Percentiles rank a stretch among this genome's conserved stretches.
Conservation (phyloP, 768 basidiomycete genomes). For the Termitomyces sp. region DNA sequence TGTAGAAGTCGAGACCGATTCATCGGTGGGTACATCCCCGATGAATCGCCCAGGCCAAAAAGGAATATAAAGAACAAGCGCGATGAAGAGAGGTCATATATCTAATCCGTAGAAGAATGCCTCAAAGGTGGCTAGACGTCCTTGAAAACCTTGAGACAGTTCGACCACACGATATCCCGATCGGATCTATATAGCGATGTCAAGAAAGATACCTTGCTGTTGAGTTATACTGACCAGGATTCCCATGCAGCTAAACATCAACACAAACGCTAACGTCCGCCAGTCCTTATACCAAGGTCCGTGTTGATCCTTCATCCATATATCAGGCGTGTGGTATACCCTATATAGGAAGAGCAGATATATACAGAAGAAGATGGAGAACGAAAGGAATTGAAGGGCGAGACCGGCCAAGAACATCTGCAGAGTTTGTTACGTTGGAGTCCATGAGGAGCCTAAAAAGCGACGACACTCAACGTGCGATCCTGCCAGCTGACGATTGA, state of each 20-base stretch:
- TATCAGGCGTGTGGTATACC: constrained; percentile 33
- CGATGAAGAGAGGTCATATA: constrained; percentile 59
- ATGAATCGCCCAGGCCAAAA: constrained; percentile 69
- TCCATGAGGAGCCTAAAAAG: neutral
- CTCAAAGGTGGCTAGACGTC: constrained; percentile 53
- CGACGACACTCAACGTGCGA: constrained; percentile 27
- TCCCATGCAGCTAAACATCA: constrained; percentile 53
- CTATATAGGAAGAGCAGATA: constrained; percentile 44
- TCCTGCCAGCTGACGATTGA: constrained; percentile 22
- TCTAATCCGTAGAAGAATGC: constrained; percentile 61
- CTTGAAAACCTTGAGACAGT: constrained; percentile 54
- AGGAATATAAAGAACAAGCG: constrained; percentile 48
- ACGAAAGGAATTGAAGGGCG: constrained; percentile 48
- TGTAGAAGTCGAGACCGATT: neutral
- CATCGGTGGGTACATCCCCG: neutral
- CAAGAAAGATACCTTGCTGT: neutral
- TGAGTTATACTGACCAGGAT: constrained; percentile 42
- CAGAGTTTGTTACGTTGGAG: constrained; percentile 33
- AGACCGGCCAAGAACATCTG: constrained; percentile 57
- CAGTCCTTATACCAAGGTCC: constrained; percentile 51
- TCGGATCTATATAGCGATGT: constrained; percentile 40
- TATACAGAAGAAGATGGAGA: constrained; percentile 42
- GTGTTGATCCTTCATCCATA: constrained; percentile 33
- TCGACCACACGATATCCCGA: constrained; percentile 58
- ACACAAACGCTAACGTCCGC: constrained; percentile 47